phyloP scores from a whole-genome alignment of 176 grass and related monocot species.

The Dendrocalamus sinicus region DNA sequence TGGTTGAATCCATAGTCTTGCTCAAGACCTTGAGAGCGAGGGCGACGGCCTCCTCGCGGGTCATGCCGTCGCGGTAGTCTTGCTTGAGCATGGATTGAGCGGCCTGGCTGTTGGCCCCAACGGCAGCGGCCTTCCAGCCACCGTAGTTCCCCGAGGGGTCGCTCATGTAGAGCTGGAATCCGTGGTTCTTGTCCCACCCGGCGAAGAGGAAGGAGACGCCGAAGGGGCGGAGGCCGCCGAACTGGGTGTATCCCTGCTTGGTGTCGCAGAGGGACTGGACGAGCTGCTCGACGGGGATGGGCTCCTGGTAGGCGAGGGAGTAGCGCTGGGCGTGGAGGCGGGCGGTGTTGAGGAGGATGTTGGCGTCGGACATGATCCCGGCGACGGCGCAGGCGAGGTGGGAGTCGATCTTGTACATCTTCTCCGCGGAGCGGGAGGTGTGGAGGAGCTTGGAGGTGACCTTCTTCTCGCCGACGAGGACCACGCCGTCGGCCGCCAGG shows the following conservation, averaged over 20 bases:
- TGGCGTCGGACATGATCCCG: constrained; percentile 96
- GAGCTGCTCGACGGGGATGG: constrained; percentile 91
- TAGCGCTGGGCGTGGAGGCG: constrained; percentile 96
- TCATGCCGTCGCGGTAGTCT: constrained; percentile 86
- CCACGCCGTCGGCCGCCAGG: constrained; percentile 67
- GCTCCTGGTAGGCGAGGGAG: constrained; percentile 86
- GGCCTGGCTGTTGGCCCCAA: constrained; percentile 90
- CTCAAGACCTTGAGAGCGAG: constrained; percentile 86
- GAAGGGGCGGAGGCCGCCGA: constrained; percentile 91
- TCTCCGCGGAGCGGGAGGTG: constrained; percentile 85
- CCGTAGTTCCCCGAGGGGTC: constrained; percentile 87
- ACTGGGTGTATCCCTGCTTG: constrained; percentile 95
- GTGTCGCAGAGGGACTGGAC: constrained; percentile 94
- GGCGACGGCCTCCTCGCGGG: constrained; percentile 78
- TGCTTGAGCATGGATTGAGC: constrained; percentile 96
- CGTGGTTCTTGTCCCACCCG: constrained; percentile 87
- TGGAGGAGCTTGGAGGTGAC: constrained; percentile 96
- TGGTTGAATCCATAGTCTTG: constrained; percentile 97
- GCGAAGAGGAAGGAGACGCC: constrained; percentile 95
- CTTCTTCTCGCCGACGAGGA: constrained; percentile 95
- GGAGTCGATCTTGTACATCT: constrained; percentile 98
- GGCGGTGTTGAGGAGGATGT: constrained; percentile 92
- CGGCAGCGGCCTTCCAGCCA: constrained; percentile 91
- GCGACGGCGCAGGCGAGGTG: constrained; percentile 90
- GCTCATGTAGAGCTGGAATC: constrained; percentile 94